phyloP scores from a whole-genome alignment of 176 grass and related monocot species.

The Triticum monococcum region DNA sequence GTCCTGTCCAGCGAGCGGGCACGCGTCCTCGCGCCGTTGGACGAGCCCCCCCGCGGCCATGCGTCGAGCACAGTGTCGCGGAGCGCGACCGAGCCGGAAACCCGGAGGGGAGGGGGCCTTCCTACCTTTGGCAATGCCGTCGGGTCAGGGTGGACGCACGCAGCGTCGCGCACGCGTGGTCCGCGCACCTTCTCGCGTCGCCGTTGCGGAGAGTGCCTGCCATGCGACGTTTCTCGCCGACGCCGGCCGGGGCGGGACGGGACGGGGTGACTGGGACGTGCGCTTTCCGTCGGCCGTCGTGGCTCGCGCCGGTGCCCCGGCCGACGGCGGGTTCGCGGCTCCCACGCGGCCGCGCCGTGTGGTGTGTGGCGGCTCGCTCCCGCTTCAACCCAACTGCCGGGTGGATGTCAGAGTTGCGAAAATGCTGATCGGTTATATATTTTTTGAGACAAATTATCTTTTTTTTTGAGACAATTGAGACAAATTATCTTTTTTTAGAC shows the following conservation, averaged over 20 bases:
- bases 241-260: background rate
- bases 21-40: background rate
- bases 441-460: too few species aligned
- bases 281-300: background rate
- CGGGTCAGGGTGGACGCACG: background rate
- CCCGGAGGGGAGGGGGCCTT: background rate
- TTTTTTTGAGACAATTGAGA: too few species aligned
- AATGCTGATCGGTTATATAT: too few species aligned
- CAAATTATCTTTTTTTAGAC: background rate
- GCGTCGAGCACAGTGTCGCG: background rate
- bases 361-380: too few species aligned
- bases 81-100: background rate
- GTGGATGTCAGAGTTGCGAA: too few species aligned
- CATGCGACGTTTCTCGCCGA: background rate
- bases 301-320: background rate
- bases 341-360: background rate
- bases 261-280: background rate
- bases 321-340: background rate
- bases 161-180: background rate
- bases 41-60: background rate
- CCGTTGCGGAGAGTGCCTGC: background rate
- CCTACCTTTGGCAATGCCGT: background rate
- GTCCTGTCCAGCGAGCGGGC: background rate
- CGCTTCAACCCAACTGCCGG: too few species aligned
- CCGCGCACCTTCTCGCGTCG: background rate